Evolutionary conservation across 208 protist genomes (phyloP), one percentile per base, ranked within the genome.

Genomic region (Hexamita inflata): DNA sequence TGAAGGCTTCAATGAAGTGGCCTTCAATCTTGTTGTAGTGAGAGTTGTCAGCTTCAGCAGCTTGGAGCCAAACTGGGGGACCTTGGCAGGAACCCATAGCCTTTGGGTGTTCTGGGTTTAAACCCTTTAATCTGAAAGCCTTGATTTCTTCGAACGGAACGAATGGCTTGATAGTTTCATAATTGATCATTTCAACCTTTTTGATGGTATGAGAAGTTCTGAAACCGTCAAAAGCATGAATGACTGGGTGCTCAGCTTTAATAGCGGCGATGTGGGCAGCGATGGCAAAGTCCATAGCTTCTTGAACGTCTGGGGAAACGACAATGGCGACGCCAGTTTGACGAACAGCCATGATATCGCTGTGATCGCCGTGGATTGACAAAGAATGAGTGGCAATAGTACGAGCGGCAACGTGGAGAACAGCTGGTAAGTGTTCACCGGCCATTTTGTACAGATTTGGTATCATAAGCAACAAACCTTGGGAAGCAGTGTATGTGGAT

Each of bases 391-490:
- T 70, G 57, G 75, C 75, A 49, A 90, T 58, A 34, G 86, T 76
- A 57, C 87, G 74, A 11, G 86, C 78, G 4, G 85, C 58, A 29
- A 88, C 84, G 60, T 90, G 86, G 32, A 90, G 78, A 7, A 90
- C 85, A 40, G 41, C 59, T 35, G 86, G 86, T 32, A 83, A 70
- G 0, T 85, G 62, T 76, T 90, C 87, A 24, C 86, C 87, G 30
- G 86, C 86, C 39, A 89, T 83, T 58, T 86, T 86, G 73, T 89
- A 89, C 79, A 89, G 82, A 58, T 90, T 89, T 29, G 87, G 86
- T 28, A 90, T 85, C 86, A 90, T 90, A 1, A 90, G 77, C 59
- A 90, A 59, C 24, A 90, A 65, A 29, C 87, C 87, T 66, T 90
- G 87, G 28, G 87, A 90, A 15, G 78, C 74, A 28, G 87, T 90